Evolutionary conservation across 176 grass and related monocot species (phyloP).

Genomic region (Lolium rigidum): DNA sequence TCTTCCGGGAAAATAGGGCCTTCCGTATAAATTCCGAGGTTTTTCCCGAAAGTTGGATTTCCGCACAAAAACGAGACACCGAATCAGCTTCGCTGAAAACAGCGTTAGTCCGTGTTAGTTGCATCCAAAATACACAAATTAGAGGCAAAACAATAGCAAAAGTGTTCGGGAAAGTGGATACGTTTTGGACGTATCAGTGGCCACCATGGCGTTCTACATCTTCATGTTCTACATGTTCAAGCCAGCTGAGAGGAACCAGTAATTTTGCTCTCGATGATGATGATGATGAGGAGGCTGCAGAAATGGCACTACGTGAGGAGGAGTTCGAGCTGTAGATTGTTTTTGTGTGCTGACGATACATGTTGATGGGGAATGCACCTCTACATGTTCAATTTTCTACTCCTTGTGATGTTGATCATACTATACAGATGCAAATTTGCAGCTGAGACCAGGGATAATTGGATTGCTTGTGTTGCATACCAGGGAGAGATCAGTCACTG

Average conservation of each 20-base stretch:
- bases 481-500: conserved; percentile 33
- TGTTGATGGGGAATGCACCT: conserved; percentile 21
- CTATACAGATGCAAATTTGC: conserved; percentile 56
- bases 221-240: conserved; percentile 99
- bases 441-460: too few relatives aligned
- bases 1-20: too few relatives aligned
- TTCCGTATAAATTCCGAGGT: too few relatives aligned
- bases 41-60: too few relatives aligned
- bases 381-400: conserved; percentile 29
- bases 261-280: conserved; percentile 89
- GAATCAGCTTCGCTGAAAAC: too few relatives aligned
- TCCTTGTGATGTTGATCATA: conserved; percentile 48
- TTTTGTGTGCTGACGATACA: neutral
- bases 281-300: conserved; percentile 88
- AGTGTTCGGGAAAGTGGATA: too few relatives aligned
- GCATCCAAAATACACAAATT: too few relatives aligned
- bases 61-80: too few relatives aligned
- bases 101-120: too few relatives aligned
- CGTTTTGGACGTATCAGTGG: too few relatives aligned
- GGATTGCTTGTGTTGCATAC: conserved; percentile 29
- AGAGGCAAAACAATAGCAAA: too few relatives aligned
- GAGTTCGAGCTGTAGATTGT: conserved; percentile 87
- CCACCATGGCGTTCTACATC: conserved; percentile 83
- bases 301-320: conserved; percentile 85
- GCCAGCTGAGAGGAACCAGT: conserved; percentile 93